Evolutionary conservation across 2,329 filamentous ascomycete species (phyloP).

Genomic region (Aspergillus ochraceoroseus): DNA sequence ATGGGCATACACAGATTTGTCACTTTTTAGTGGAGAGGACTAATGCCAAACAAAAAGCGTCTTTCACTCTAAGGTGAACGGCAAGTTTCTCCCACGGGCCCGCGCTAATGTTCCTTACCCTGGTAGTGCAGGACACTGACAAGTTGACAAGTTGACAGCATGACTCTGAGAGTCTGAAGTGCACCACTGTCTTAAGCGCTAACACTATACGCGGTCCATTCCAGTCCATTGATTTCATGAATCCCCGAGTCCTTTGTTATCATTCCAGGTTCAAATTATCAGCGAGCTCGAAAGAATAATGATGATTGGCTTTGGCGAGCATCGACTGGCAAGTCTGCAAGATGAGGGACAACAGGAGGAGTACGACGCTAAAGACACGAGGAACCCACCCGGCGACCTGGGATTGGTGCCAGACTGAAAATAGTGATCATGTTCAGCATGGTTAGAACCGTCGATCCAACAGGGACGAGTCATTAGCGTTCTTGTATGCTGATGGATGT

Average conservation of each 20-base stretch:
- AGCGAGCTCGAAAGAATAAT: no score
- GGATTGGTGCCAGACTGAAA: neutral
- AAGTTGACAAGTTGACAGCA: neutral
- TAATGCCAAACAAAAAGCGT: neutral
- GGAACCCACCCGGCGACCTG: conserved; percentile 1
- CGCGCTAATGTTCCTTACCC: neutral
- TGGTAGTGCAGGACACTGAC: neutral
- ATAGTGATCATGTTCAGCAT: conserved; percentile 4
- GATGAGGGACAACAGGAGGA: neutral
- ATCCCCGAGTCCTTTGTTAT: neutral
- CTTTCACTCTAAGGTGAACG: neutral
- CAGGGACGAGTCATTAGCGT: no score
- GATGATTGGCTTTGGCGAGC: no score
- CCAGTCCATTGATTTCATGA: neutral
- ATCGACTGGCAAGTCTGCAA: no score
- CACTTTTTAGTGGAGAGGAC: neutral
- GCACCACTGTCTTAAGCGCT: no score
- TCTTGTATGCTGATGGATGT: no score
- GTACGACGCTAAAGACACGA: conserved; percentile 2
- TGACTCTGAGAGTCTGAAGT: no score
- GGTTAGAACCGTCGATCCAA: conserved; percentile 5
- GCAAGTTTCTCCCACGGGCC: neutral
- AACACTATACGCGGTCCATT: no score
- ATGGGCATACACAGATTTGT: neutral
- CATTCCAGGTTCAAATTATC: no score